Evolutionary conservation across 305 asterid species (phyloP).

Genomic region (Ilex paraguariensis): DNA sequence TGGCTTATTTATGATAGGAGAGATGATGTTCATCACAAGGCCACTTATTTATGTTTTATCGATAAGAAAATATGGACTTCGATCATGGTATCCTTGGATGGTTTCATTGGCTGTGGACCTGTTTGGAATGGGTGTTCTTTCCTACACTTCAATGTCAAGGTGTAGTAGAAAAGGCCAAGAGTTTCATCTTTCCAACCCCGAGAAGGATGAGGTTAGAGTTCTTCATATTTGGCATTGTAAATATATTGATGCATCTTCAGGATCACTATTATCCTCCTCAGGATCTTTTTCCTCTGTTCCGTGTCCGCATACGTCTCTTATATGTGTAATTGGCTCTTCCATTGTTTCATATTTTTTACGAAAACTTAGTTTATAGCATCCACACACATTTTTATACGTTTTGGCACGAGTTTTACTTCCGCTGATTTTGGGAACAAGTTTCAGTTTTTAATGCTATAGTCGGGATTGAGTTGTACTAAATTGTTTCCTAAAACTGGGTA

Average conservation of each 20-base stretch:
- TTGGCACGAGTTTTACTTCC: too few species aligned
- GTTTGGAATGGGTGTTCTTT: constrained; percentile 60
- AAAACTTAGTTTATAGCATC: too few species aligned
- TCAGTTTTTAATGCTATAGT: too few species aligned
- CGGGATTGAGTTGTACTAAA: too few species aligned
- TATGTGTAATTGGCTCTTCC: too few species aligned
- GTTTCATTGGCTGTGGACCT: constrained; percentile 69
- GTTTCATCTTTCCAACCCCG: constrained; percentile 47
- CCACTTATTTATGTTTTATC: constrained; percentile 78
- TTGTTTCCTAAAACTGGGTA: constrained; percentile 4
- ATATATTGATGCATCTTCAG: background rate
- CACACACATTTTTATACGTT: too few species aligned
- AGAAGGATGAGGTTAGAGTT: constrained; percentile 69
- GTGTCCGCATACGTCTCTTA: too few species aligned
- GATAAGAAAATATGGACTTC: constrained; percentile 63
- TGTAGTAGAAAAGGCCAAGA: constrained; percentile 28
- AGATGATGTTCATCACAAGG: constrained; percentile 74
- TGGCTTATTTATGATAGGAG: constrained; percentile 73
- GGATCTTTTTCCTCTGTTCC: background rate
- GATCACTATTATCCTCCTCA: too few species aligned
- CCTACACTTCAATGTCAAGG: constrained; percentile 29
- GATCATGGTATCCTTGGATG: constrained; percentile 95
- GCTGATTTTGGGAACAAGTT: too few species aligned
- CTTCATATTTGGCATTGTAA: background rate
- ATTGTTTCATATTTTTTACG: too few species aligned